A percentile compares a stretch with the other conserved stretches of the same genome.
These are phyloP conservation scores for Prunus persica DNA, from an alignment of 306 rosid species.

Conservation along the genomic window DNA sequence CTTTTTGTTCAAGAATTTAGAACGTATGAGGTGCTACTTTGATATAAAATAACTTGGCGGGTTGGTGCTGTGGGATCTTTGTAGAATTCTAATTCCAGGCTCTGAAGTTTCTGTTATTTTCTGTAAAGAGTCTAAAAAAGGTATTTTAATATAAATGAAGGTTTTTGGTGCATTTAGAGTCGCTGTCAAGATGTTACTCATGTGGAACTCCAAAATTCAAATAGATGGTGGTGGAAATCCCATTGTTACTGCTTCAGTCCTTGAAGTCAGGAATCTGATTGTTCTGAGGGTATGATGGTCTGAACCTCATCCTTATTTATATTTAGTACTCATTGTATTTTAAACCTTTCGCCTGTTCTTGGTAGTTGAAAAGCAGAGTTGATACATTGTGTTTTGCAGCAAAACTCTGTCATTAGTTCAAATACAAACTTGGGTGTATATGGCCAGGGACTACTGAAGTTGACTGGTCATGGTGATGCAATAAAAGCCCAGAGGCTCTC, in stretches of 20 bases:
- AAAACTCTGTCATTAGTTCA: conserved; percentile 79
- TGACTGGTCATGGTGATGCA: conserved; percentile 88
- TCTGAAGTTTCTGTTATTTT: background rate
- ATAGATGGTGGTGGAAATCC: conserved; percentile 84
- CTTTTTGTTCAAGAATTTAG: background rate
- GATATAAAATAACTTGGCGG: background rate
- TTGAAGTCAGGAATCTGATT: conserved; percentile 96
- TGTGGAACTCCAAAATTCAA: conserved; percentile 87
- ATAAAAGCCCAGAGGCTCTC: conserved; percentile 93
- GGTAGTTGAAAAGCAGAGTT: conserved; percentile 28
- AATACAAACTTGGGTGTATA: conserved; percentile 89
- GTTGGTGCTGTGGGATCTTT: background rate
- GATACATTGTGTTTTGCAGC: conserved; percentile 55
- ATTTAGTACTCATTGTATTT: conserved; percentile 10
- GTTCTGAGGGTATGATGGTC: conserved; percentile 71
- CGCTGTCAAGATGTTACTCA: conserved; percentile 88
- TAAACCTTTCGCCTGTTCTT: conserved; percentile 21
- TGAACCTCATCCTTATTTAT: conserved; percentile 22
- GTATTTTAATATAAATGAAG: conserved; percentile 45
- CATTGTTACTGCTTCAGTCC: conserved; percentile 75
- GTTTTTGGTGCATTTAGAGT: conserved; percentile 99
- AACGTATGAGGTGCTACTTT: too few relatives aligned
- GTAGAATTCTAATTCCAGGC: background rate
- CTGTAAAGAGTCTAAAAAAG: conserved; percentile 12
- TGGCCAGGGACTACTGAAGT: conserved; percentile 90